phyloP scores from a whole-genome alignment of 1,284 basidiomycete genomes.

The Leccinum insigne region DNA sequence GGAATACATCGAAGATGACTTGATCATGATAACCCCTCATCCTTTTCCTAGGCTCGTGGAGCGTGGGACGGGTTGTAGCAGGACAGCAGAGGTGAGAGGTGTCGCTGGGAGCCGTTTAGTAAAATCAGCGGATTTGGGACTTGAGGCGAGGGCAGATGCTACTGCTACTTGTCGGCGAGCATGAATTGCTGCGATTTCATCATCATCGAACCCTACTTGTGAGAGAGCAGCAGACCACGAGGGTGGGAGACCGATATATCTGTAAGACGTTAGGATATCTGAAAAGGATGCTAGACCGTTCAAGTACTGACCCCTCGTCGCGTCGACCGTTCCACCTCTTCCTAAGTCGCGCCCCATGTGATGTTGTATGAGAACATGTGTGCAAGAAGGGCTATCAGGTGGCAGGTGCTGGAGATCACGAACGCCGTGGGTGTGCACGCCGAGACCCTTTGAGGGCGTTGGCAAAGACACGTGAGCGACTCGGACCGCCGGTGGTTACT shows the following conservation, averaged over 20 bases:
- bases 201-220: constrained; percentile 60
- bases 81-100: constrained; percentile 31
- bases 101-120: constrained; percentile 26
- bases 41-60: constrained; percentile 22
- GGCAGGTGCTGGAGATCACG: too few species aligned
- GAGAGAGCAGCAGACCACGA: constrained; percentile 65
- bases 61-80: constrained; percentile 34
- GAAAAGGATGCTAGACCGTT: constrained; percentile 21
- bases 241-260: constrained; percentile 68
- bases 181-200: constrained; percentile 66
- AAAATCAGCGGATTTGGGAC: constrained; percentile 30
- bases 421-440: too few species aligned
- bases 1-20: constrained; percentile 15
- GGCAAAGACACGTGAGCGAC: too few species aligned
- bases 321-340: too few species aligned
- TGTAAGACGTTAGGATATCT: constrained; percentile 27
- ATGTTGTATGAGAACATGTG: constrained; percentile 39
- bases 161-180: constrained; percentile 48
- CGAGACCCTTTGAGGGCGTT: too few species aligned
- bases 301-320: constrained; percentile 56
- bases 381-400: too few species aligned
- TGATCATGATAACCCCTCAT: constrained; percentile 6
- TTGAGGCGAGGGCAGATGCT: constrained; percentile 29
- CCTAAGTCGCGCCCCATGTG: constrained; percentile 38
- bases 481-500: too few species aligned